phyloP scores from a whole-genome alignment of 1,284 basidiomycete species.

The Heimioporus punctisporus region DNA sequence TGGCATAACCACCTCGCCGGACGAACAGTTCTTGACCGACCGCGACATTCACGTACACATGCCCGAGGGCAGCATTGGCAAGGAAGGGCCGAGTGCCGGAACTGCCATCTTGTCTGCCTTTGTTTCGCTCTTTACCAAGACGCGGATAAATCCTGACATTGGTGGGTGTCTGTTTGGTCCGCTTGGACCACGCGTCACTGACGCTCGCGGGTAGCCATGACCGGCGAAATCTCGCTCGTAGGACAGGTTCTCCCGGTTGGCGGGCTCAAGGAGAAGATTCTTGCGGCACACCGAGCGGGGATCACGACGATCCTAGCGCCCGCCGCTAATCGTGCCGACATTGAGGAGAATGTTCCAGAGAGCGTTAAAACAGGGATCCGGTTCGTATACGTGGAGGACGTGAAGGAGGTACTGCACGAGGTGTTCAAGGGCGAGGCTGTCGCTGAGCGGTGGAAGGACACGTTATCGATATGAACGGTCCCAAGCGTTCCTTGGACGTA shows the following conservation, averaged over 20 bases:
- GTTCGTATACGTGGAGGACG: slow-evolving; percentile 93
- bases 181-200: too few relatives aligned
- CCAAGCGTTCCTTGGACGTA: too few relatives aligned
- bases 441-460: slow-evolving; percentile 71
- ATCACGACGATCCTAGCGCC: slow-evolving; percentile 93
- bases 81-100: slow-evolving; percentile 97
- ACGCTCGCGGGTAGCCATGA: slow-evolving; percentile 76
- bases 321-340: slow-evolving; percentile 86
- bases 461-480: slow-evolving; percentile 30
- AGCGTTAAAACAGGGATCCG: slow-evolving; percentile 94
- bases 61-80: slow-evolving; percentile 97
- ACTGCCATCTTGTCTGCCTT: slow-evolving; percentile 93
- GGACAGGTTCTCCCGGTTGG: slow-evolving; percentile 95
- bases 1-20: slow-evolving; percentile 77
- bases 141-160: slow-evolving; percentile 82
- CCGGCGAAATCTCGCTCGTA: slow-evolving; percentile 92
- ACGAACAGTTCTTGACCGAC: slow-evolving; percentile 82
- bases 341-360: slow-evolving; percentile 94
- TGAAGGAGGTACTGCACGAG: slow-evolving; percentile 85
- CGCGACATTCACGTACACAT: slow-evolving; percentile 93
- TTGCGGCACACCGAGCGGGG: slow-evolving; percentile 92
- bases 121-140: slow-evolving; percentile 89
- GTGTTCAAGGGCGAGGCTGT: slow-evolving; percentile 73
- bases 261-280: slow-evolving; percentile 94
- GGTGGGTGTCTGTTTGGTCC: slow-evolving; percentile 49